Evolutionary conservation across 2,329 filamentous ascomycete species (phyloP), one percentile per base, ranked within the genome.

Genomic region (Neodidymelliopsis sp.): DNA sequence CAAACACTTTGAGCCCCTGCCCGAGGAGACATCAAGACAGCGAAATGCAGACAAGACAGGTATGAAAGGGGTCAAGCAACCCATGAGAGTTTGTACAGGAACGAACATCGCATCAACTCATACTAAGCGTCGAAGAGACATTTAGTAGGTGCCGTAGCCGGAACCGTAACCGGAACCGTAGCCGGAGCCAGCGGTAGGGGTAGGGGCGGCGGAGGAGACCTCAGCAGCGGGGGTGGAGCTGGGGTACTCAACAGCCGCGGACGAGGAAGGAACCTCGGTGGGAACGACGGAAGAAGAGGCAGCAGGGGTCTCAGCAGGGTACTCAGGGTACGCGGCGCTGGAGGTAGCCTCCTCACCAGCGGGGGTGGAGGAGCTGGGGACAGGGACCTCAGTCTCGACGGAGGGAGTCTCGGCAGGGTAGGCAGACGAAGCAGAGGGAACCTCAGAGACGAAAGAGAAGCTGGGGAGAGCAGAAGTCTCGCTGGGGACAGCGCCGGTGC

Each of bases 381-480:
- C 54, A 15, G 48, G 49, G 33, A 50, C 54, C 18, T 51, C 24
- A 13, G 48, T 49, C 27, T 56, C 53, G 19, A 27, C 47, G 31
- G 57, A 47, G 42, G 61, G 50, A 44, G 55, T 49, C 18, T 52
- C 44, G 24, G 33, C 18, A 31, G 51, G 35, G 19, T 39, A 38
- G 24, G 35, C 46, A 24, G 35, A 28, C n/a, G 36, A 37, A 16
- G 37, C 19, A n/a, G 49, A 53, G 20, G 63, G 55, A 20, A 57
- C 49, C 55, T 62, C 62, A 57, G 59, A 54, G 56, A 55, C 60
- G 55, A 62, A 53, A 7, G 58, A 57, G 59, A 64, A 64, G 53
- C 46, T 53, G 25, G 62, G 60, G 18, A 66, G 60, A 19, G 19
- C 44, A 42, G 56, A 41, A 24, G 57, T 62, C 38, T 46, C 49